phyloP scores from a whole-genome alignment of 805 yeast species.

The Limtongozyma cylindracea region DNA sequence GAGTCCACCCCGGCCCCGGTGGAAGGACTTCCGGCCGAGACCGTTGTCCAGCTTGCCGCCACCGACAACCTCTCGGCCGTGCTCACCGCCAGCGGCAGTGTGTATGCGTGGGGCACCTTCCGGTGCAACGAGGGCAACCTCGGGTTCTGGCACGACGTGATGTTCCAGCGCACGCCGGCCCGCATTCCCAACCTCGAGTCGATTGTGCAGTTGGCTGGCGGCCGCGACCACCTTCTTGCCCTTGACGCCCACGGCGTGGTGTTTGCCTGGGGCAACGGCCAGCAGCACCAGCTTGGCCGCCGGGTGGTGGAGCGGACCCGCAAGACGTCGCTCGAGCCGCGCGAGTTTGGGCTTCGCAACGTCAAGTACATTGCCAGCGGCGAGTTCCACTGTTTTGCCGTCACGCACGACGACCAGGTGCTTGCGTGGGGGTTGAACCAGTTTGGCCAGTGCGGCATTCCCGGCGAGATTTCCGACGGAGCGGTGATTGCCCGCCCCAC shows the following conservation, averaged over 20 bases:
- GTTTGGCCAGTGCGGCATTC: slow-evolving; percentile 80
- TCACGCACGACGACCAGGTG: slow-evolving; percentile 44
- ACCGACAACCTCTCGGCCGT: slow-evolving; percentile 81
- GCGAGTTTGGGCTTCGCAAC: slow-evolving; percentile 61
- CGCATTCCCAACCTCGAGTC: slow-evolving; percentile 34
- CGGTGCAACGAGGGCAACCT: slow-evolving; percentile 80
- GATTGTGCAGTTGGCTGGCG: slow-evolving; percentile 66
- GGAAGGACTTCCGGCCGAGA: slow-evolving; percentile 29
- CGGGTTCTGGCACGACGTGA: slow-evolving; percentile 43
- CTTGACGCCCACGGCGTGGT: slow-evolving; percentile 69
- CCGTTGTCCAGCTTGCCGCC: slow-evolving; percentile 62
- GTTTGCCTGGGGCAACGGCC: slow-evolving; percentile 95
- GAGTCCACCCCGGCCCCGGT: slow-evolving; percentile 81
- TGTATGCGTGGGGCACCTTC: slow-evolving; percentile 96
- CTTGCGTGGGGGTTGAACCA: slow-evolving; percentile 92
- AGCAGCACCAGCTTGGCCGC: slow-evolving; percentile 79
- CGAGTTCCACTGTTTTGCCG: slow-evolving; percentile 89
- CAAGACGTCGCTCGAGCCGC: slow-evolving; percentile 49
- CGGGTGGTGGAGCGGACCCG: slow-evolving; percentile 59
- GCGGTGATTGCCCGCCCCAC: slow-evolving; percentile 62
- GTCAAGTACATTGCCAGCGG: slow-evolving; percentile 74
- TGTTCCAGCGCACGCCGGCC: slow-evolving; percentile 43
- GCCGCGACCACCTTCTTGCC: slow-evolving; percentile 81
- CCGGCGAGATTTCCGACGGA: slow-evolving; percentile 61
- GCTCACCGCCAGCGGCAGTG: slow-evolving; percentile 57